Base-by-base conservation (phyloP, 768 basidiomycete species). In the Xerocomus spinulosus region DNA sequence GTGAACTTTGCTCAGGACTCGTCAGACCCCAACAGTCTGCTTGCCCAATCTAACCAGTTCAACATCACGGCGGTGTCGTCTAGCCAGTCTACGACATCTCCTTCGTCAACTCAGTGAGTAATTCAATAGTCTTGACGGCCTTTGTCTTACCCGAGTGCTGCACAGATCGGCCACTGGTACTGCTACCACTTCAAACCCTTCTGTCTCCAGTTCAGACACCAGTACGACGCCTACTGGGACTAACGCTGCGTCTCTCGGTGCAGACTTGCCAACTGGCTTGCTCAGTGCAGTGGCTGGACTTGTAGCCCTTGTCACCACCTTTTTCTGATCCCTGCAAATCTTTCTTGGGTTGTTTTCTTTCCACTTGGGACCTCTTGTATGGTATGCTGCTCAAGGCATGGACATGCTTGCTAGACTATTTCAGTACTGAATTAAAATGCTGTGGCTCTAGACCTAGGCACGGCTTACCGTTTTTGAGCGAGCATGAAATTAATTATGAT, bases 21-120 rank as follows among this genome's bases (percentile, higher is more conserved):
- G 3, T 46, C 74, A 17, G 43, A 79, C 45, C 68, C 77, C 20
- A 59, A 64, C 63, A 67, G 68, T 42, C 81, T 92, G 54, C 74
- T 80, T 44, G 87, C 89, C 32, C 88, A 93, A 68, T 90, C 87
- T 15, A 43, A 47, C 23, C 61, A 79, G 46, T 93, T 92, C 67
- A 68, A 61, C 57, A 79, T 82, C 62, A 64, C 63, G 34, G 49
- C 50, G 1, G 24, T 49, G 24, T 52, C 61, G 28, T 52, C 63
- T 28, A 42, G 25, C 24, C 37, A 25, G 7, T 45, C 67, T 6
- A 39, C 63, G 14, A 45, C 60, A 10, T 45, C 55, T 13, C 32
- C 54, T 35, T 25, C 29, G 6, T 49, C 57, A 15, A 5, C 5
- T 17, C 40, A 47, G 62, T 64, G 41, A 66, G 65, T 17, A 25